Conservation (phyloP, 495 filamentous ascomycete species). For the Venustampulla echinocandica region DNA sequence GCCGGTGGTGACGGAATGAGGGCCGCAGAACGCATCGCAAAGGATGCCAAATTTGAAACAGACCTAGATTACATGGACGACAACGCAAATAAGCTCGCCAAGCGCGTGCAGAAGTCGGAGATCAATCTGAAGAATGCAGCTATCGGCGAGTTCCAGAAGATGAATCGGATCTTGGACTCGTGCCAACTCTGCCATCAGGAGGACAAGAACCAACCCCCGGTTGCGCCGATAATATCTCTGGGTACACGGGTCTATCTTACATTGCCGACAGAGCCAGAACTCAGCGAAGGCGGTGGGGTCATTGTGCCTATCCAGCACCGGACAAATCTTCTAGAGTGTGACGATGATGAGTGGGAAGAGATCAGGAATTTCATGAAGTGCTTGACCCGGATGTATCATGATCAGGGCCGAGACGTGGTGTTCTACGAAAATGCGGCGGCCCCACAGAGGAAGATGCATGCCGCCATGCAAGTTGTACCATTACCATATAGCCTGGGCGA, state of each 20-base stretch:
- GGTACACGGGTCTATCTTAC: constrained; percentile 84
- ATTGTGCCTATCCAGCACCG: constrained; percentile 88
- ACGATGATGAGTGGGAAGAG: constrained; percentile 99
- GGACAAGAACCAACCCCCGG: constrained; percentile 71
- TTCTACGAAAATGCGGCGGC: constrained; percentile 97
- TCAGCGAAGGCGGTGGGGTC: constrained; percentile 71
- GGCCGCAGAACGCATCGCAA: constrained; percentile 84
- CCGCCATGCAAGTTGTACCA: constrained; percentile 77
- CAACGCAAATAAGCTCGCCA: constrained; percentile 86
- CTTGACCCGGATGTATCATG: constrained; percentile 85
- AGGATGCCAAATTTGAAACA: constrained; percentile 86
- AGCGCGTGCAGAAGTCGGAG: constrained; percentile 78
- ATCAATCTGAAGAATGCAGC: constrained; percentile 83
- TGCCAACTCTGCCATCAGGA: constrained; percentile 93
- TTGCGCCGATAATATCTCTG: constrained; percentile 82
- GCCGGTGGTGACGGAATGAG: constrained; percentile 71
- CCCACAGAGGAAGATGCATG: constrained; percentile 70
- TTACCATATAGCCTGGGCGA: constrained; percentile 81
- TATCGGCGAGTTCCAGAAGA: constrained; percentile 80
- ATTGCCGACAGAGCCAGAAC: constrained; percentile 81
- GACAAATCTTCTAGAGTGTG: constrained; percentile 87
- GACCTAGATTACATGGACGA: constrained; percentile 97
- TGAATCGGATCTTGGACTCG: constrained; percentile 77
- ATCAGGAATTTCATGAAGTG: constrained; percentile 99
- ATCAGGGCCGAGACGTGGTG: constrained; percentile 80